Evolutionary conservation across 345 rosid species (phyloP), one percentile per base, ranked within the genome.

Genomic region (Citrus inodora): DNA sequence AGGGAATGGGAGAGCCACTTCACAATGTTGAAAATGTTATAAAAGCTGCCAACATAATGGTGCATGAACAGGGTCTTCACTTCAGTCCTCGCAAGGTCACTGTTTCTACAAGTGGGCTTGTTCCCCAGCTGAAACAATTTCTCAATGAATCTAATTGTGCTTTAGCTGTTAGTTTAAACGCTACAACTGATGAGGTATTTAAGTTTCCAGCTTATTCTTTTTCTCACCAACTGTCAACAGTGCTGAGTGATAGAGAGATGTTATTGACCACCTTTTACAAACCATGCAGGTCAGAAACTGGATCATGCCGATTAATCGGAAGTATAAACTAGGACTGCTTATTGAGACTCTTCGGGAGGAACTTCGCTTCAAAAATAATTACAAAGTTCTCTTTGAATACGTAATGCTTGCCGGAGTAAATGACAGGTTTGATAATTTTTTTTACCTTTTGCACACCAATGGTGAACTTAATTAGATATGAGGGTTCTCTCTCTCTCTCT

Each of bases 1-100:
- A 95, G 98, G 99, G 99, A 79, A 95, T 93, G 99, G 98, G 99
- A 75, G 98, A 95, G 82, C 99, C 98, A 8, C 88, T 95, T 77
- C 98, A 95, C 78, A 95, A 93, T 64, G 80, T 92, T 71, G 94
- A 91, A 19, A 91, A 88, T 82, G 97, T 93, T 51, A 88, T 93
- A 37, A 91, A 88, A 88, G 98, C 98, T 68, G 88, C 97, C 42
- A 88, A 87, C 74, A 91, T 95, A 75, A 85, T 93, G 97, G 91
- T 92, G 80, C 91, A 96, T 22, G 94, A 92, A 22, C 91, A 92
- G 78, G 97, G 98, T 67, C 99, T 95, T 83, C 95, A 93, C 82
- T 92, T 92, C 81, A 95, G 97, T 88, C 97, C 97, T 21, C 95
- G 92, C 63, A 93, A 89, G 90, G 99, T 95, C 79, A 92, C 99